Evolutionary conservation across 139 green algal species (phyloP).

Genomic region (Coccomyxa sp.): DNA sequence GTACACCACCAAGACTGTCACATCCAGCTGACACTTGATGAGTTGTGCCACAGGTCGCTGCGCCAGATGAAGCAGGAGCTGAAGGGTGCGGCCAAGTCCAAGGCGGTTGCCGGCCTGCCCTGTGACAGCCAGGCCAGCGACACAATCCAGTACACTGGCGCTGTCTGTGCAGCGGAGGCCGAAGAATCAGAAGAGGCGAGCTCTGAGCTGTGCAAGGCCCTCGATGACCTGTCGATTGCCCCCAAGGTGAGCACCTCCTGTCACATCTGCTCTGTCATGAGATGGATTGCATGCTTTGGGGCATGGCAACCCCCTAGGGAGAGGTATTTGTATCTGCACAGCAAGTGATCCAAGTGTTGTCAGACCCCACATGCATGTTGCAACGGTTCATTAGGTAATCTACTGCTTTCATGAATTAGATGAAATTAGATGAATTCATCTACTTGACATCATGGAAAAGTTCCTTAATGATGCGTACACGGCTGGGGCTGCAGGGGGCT

Average conservation of each 20-base stretch:
- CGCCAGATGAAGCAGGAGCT: neutral
- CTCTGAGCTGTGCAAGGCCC: neutral
- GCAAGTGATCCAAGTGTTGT: too few species aligned
- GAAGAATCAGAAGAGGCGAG: neutral
- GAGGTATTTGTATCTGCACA: too few species aligned
- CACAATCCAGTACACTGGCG: neutral
- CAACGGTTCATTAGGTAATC: too few species aligned
- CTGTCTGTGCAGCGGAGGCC: neutral
- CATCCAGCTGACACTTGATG: too few species aligned
- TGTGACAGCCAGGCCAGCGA: neutral
- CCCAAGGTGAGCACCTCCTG: neutral
- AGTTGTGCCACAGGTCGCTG: too few species aligned
- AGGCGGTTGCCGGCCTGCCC: neutral
- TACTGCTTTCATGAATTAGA: too few species aligned
- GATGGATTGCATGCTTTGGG: neutral
- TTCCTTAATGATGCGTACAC: too few species aligned
- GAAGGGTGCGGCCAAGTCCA: neutral
- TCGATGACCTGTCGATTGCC: neutral
- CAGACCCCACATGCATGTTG: too few species aligned
- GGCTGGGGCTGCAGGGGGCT: too few species aligned
- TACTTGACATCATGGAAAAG: too few species aligned
- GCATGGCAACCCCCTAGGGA: neutral
- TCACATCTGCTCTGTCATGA: neutral
- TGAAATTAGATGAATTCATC: too few species aligned
- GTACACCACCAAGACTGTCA: too few species aligned